phyloP scores from a whole-genome alignment of 345 rosid genomes.

The Turnera subulata region DNA sequence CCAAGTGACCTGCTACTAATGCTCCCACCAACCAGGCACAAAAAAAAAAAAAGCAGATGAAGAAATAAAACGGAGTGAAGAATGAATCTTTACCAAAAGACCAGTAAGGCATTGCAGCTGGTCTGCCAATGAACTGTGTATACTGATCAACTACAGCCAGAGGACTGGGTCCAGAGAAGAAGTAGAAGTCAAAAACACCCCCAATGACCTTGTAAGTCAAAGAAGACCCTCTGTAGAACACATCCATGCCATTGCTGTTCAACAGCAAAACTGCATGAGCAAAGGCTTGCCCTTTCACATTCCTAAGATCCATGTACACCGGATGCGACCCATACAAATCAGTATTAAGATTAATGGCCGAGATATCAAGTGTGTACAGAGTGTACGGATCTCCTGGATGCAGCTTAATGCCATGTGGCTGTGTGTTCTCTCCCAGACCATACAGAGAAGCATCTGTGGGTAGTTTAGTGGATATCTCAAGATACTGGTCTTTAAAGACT shows the following conservation, averaged over 20 bases:
- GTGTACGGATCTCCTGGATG: slow-evolving; percentile 93
- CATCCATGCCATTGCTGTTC: slow-evolving; percentile 98
- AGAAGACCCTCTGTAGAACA: slow-evolving; percentile 73
- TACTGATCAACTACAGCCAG: slow-evolving; percentile 80
- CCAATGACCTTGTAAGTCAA: slow-evolving; percentile 90
- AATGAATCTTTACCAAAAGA: slow-evolving; percentile 60
- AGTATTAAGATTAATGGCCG: slow-evolving; percentile 79
- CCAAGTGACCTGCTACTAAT: neutral
- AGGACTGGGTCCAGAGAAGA: slow-evolving; percentile 82
- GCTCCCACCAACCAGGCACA: neutral
- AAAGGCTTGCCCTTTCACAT: slow-evolving; percentile 49
- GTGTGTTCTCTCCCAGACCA: slow-evolving; percentile 93
- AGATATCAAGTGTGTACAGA: slow-evolving; percentile 71
- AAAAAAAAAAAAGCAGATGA: neutral
- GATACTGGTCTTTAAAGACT: slow-evolving; percentile 95
- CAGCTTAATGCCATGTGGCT: slow-evolving; percentile 87
- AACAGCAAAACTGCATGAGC: slow-evolving; percentile 82
- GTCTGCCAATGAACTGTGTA: slow-evolving; percentile 75
- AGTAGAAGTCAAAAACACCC: slow-evolving; percentile 88
- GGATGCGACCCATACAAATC: slow-evolving; percentile 96
- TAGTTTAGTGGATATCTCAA: slow-evolving; percentile 81
- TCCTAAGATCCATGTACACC: slow-evolving; percentile 93
- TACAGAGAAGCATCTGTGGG: slow-evolving; percentile 83
- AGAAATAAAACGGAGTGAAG: neutral
- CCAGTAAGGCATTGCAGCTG: slow-evolving; percentile 99